phyloP scores from a whole-genome alignment of 116 monocot genomes.

The Cymodocea nodosa region DNA sequence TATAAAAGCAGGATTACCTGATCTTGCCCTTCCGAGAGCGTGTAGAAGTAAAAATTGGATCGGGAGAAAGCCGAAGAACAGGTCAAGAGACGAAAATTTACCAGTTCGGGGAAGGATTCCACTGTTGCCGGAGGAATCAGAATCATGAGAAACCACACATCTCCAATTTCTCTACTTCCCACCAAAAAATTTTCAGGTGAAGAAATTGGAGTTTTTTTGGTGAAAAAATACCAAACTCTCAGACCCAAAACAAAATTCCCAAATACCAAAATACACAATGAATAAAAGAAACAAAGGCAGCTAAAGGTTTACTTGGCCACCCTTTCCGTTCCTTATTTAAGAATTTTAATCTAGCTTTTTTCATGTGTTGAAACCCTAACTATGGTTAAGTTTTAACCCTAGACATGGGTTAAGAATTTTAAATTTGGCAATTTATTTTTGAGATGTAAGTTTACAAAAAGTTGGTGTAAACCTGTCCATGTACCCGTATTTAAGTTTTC shows the following conservation, averaged over 20 bases:
- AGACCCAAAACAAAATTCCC: constrained; percentile 1
- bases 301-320: constrained; percentile 4
- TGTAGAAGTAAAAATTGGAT: neutral
- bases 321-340: constrained; percentile 2
- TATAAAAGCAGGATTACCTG: neutral
- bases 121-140: neutral
- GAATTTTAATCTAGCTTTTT: neutral
- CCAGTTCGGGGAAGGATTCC: constrained; percentile 1
- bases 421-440: neutral
- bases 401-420: neutral
- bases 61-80: neutral
- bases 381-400: constrained; percentile 7
- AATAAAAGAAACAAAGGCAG: neutral
- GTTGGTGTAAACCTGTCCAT: neutral
- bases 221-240: neutral
- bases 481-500: neutral
- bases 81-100: constrained; percentile 1
- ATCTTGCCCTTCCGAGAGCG: neutral
- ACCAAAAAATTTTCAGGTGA: neutral
- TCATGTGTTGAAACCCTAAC: constrained; percentile 3
- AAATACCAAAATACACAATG: constrained; percentile 10
- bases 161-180: neutral
- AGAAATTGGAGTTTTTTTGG: constrained; percentile 6
- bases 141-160: neutral
- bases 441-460: neutral